phyloP scores from a whole-genome alignment of 2,329 filamentous ascomycete genomes.

The Cladophialophora chaetospira region DNA sequence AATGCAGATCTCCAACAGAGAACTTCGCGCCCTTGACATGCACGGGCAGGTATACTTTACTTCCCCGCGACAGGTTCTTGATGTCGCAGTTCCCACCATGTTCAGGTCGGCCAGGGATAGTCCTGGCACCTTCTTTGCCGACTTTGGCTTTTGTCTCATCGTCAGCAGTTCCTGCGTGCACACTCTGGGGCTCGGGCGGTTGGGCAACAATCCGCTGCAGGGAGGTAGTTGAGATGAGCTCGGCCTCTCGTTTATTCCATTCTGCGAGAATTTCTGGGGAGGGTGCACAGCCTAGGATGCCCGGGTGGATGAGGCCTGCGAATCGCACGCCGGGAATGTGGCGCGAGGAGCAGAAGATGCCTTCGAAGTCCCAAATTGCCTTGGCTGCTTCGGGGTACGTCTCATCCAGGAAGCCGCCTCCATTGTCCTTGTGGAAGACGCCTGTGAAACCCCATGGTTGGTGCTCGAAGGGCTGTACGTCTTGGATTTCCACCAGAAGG shows the following conservation, averaged over 20 bases:
- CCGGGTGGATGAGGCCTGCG: constrained; percentile 85
- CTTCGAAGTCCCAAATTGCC: constrained; percentile 77
- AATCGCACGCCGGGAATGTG: constrained; percentile 89
- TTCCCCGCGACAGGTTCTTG: constrained; percentile 78
- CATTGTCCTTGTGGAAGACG: constrained; percentile 76
- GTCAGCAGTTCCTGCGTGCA: constrained; percentile 69
- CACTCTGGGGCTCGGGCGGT: constrained; percentile 70
- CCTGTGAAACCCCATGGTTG: constrained; percentile 90
- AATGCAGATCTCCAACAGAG: constrained; percentile 84
- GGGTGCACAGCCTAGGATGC: constrained; percentile 86
- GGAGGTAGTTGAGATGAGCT: constrained; percentile 70
- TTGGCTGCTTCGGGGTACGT: constrained; percentile 78
- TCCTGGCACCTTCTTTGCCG: constrained; percentile 76
- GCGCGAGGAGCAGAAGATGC: constrained; percentile 78
- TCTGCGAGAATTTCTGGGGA: constrained; percentile 73
- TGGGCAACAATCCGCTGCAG: constrained; percentile 73
- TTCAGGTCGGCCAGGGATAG: constrained; percentile 80
- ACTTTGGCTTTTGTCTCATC: constrained; percentile 65
- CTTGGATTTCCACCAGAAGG: constrained; percentile 84
- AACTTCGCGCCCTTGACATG: constrained; percentile 86
- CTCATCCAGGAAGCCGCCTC: constrained; percentile 86
- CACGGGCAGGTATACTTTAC: constrained; percentile 83
- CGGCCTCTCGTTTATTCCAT: constrained; percentile 82
- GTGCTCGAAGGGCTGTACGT: constrained; percentile 84
- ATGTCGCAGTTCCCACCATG: constrained; percentile 92